A percentile compares a stretch with the other conserved stretches of the same genome.
These are phyloP conservation scores for Candida nemodendra DNA, from an alignment of 805 yeast species.

Conservation along the genomic window DNA sequence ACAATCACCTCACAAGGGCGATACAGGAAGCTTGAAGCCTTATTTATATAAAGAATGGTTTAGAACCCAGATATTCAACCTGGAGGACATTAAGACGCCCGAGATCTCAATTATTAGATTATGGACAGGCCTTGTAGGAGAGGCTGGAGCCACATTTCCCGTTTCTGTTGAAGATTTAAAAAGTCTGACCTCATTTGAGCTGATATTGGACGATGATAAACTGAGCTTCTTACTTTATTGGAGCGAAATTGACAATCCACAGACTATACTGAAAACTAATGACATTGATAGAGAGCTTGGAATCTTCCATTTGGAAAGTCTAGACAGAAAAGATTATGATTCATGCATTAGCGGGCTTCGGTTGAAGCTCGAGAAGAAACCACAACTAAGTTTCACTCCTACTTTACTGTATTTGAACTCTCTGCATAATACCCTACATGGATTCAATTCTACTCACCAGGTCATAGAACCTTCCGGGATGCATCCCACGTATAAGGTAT, in stretches of 20 bases:
- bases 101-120: conserved; percentile 9
- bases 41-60: conserved; percentile 31
- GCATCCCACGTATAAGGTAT: conserved; percentile 28
- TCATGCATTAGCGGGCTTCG: conserved; percentile 23
- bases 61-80: conserved; percentile 15
- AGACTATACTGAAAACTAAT: conserved; percentile 6
- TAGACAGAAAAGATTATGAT: conserved; percentile 19
- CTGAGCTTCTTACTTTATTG: conserved; percentile 20
- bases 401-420: conserved; percentile 26
- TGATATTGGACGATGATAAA: conserved; percentile 16
- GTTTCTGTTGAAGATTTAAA: conserved; percentile 16
- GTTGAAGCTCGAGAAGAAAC: conserved; percentile 6
- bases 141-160: conserved; percentile 16
- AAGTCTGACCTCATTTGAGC: conserved; percentile 17
- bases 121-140: conserved; percentile 19
- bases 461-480: conserved; percentile 21
- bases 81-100: conserved; percentile 3
- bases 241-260: conserved; percentile 17
- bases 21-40: conserved; percentile 4
- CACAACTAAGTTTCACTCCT: conserved; percentile 16
- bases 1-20: conserved; percentile 2
- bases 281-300: conserved; percentile 21
- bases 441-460: conserved; percentile 16
- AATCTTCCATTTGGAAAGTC: conserved; percentile 17
- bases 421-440: conserved; percentile 17